Conservation (phyloP, 1,284 basidiomycete species). For the Cerioporus squamosus region DNA sequence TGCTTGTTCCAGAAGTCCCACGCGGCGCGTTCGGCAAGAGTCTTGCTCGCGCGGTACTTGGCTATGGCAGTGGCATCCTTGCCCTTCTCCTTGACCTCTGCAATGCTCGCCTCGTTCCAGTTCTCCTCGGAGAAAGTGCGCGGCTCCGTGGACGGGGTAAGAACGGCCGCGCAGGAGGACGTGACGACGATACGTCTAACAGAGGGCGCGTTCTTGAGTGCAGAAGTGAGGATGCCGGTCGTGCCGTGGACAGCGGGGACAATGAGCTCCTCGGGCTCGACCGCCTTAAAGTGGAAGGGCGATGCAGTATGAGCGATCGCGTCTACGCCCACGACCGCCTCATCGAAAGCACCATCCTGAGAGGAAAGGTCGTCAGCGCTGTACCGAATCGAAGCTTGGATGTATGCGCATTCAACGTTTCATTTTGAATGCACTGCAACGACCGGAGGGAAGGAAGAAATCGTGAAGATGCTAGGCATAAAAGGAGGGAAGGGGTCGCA, state of each 20-base stretch:
- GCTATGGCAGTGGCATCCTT: constrained; percentile 41
- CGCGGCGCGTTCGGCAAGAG: constrained; percentile 65
- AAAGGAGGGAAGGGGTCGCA: too few relatives aligned
- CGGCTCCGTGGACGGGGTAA: constrained; percentile 7
- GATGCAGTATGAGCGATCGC: constrained; percentile 51
- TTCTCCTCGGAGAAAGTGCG: constrained; percentile 46
- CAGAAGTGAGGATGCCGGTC: constrained; percentile 29
- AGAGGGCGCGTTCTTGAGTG: constrained; percentile 36
- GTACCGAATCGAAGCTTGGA: too few relatives aligned
- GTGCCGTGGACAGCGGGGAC: constrained; percentile 35
- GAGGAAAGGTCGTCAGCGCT: constrained; percentile 34
- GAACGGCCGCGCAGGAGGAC: constrained; percentile 54
- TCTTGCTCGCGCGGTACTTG: constrained; percentile 67
- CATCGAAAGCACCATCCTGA: constrained; percentile 44
- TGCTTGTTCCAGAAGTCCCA: constrained; percentile 62
- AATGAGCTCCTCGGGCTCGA: constrained; percentile 40
- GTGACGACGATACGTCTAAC: constrained; percentile 74
- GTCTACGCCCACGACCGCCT: constrained; percentile 46
- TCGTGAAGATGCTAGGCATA: too few relatives aligned
- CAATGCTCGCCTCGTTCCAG: constrained; percentile 66
- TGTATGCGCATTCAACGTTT: too few relatives aligned
- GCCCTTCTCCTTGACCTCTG: constrained; percentile 56
- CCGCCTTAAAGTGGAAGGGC: constrained; percentile 40
- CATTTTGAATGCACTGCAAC: not conserved
- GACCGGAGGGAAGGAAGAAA: too few relatives aligned